Conservation (phyloP, 805 yeast genomes). For the Barnettozyma vustinii region DNA sequence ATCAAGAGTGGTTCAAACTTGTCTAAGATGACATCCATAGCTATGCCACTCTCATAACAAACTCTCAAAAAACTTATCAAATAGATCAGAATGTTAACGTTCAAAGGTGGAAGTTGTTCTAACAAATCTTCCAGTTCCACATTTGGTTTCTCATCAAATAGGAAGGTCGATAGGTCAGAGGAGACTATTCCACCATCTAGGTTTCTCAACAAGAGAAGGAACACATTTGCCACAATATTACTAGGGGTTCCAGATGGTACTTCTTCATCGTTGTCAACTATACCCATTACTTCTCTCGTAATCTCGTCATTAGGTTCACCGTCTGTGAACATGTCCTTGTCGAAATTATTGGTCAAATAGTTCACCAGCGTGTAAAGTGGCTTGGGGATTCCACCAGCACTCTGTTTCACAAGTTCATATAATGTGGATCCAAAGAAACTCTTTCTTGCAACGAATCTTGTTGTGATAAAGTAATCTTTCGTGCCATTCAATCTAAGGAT, state of each 20-base stretch:
- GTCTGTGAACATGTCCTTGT: constrained; percentile 24
- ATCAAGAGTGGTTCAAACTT: constrained; percentile 30
- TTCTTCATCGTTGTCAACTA: constrained; percentile 21
- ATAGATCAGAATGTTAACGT: constrained; percentile 38
- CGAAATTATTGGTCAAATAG: constrained; percentile 24
- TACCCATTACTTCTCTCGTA: constrained; percentile 17
- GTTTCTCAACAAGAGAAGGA: constrained; percentile 27
- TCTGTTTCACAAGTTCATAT: constrained; percentile 21
- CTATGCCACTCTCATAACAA: constrained; percentile 22
- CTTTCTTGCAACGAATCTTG: constrained; percentile 20
- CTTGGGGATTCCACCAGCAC: constrained; percentile 27
- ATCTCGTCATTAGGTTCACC: constrained; percentile 16
- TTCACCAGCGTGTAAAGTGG: constrained; percentile 27
- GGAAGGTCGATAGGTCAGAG: constrained; percentile 24
- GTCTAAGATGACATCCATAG: constrained; percentile 15
- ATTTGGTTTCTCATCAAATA: constrained; percentile 20
- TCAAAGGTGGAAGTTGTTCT: constrained; percentile 35
- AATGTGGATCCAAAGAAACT: constrained; percentile 29
- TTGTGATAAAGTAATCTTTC: constrained; percentile 29
- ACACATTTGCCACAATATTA: constrained; percentile 25
- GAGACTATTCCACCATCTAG: constrained; percentile 39
- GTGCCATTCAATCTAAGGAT: constrained; percentile 26
- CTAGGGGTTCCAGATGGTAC: constrained; percentile 19
- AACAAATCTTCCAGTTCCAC: constrained; percentile 30
- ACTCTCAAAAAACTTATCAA: constrained; percentile 33